Conservation (phyloP, 257 asterid species). For the Rhazya stricta region DNA sequence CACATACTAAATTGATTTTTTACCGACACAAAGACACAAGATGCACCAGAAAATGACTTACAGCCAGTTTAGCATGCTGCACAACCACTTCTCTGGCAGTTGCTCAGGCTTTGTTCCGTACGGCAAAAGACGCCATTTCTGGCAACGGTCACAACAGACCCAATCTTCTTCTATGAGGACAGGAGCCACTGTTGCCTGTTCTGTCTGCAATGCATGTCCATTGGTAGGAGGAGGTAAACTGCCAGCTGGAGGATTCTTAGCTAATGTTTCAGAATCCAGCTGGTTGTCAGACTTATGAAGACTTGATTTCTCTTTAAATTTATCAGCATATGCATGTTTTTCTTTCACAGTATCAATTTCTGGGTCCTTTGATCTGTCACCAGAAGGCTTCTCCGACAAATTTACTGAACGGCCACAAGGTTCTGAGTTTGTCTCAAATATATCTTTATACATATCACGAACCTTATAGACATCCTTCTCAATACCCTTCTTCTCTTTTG, state of each 20-base stretch:
- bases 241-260: slow-evolving; percentile 37
- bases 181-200: slow-evolving; percentile 38
- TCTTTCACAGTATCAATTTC: slow-evolving; percentile 31
- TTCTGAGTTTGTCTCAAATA: slow-evolving; percentile 29
- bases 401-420: slow-evolving; percentile 26
- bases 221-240: slow-evolving; percentile 26
- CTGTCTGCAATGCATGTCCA: slow-evolving; percentile 32
- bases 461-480: slow-evolving; percentile 35
- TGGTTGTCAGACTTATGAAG: slow-evolving; percentile 30
- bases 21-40: background rate
- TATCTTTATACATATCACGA: slow-evolving; percentile 12
- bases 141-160: slow-evolving; percentile 76
- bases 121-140: slow-evolving; percentile 74
- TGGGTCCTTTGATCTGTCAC: slow-evolving; percentile 39
- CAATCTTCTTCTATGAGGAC: slow-evolving; percentile 54
- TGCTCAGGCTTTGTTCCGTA: slow-evolving; percentile 45
- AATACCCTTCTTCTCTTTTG: slow-evolving; percentile 31
- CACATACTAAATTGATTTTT: background rate
- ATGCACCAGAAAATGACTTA: slow-evolving; percentile 44
- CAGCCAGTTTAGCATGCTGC: slow-evolving; percentile 95
- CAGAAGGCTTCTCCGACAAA: slow-evolving; percentile 32
- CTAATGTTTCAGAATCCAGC: slow-evolving; percentile 25
- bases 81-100: slow-evolving; percentile 71
- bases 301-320: slow-evolving; percentile 37
- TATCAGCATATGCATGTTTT: slow-evolving; percentile 35